Base-by-base conservation (phyloP, 2,329 filamentous ascomycete genomes). In the Penicillium decumbens region DNA sequence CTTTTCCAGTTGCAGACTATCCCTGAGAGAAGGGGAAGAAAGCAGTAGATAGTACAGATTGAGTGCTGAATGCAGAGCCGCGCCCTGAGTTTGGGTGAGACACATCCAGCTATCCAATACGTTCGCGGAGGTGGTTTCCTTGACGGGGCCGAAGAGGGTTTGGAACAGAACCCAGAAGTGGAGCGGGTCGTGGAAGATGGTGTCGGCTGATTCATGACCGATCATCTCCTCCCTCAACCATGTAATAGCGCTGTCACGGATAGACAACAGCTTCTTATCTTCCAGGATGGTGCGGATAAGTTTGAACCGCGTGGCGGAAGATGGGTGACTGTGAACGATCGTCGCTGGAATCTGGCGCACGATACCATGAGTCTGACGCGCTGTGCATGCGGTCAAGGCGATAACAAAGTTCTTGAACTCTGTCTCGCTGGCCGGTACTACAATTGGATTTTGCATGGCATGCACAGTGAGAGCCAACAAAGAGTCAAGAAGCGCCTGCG, bases 201-300 rank as follows among this genome's bases (percentile, higher is more conserved):
- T 63, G 7, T 61, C 57, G 3, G 52, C 29, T 5, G 55, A 46
- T 18, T 40, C 47, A 7, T 29, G 74, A 56, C 76, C 72, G 4
- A 83, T 71, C 0, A 80, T 77, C 59, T 83, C 81, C 35, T 80
- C 73, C 59, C 82, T 83, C 29, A 83, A 68, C 81, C 81, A 84
- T 29, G 77, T 75, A 4, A 84, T 75, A 2, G 80, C 80, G 37
- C 75, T 77, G 30, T 79, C 78, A 57, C 80, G 80, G 32, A 80
- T 73, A 13, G 79, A 78, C 40, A 77, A 73, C 50, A 79, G 76
- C 0, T 73, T 72, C 15, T 77, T 77, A 43, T 81, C 72, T 53
- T 80, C 76, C 3, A 83, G 68, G 2, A 80, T 78, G 39, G 77
- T 76, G 4, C 75, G 72, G 45, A 82, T 80, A 55, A 82, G 75